Evolutionary conservation across 202 grass and related monocot genomes (phyloP).

Genomic region (Digitaria exilis): DNA sequence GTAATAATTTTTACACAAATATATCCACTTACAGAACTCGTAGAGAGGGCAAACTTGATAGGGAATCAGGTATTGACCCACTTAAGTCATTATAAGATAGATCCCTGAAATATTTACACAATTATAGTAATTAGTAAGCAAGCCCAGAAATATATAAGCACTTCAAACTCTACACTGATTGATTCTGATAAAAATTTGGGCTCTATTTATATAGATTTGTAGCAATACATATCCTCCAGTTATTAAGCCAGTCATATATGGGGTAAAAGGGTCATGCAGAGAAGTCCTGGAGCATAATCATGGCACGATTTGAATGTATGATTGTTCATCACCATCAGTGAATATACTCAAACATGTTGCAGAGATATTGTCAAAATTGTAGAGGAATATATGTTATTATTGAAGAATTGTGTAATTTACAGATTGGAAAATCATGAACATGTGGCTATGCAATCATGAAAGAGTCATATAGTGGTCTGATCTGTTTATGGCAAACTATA

Average conservation of each 20-base stretch:
- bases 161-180: neutral
- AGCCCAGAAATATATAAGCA: neutral
- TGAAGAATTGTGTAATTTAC: neutral
- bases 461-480: too few relatives aligned
- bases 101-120: conserved; percentile 14
- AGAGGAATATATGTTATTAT: neutral
- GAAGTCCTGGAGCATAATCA: neutral
- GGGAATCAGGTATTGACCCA: conserved; percentile 7
- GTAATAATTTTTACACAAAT: neutral
- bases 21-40: conserved; percentile 5
- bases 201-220: neutral
- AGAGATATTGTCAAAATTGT: neutral
- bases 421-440: neutral
- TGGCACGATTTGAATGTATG: neutral
- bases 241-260: neutral
- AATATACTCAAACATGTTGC: neutral
- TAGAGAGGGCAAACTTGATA: neutral
- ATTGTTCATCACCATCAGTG: neutral
- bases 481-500: too few relatives aligned
- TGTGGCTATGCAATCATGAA: neutral
- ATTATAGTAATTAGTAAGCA: neutral
- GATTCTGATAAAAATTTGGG: neutral
- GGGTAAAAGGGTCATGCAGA: neutral
- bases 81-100: conserved; percentile 22
- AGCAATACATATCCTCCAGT: neutral